Evolutionary conservation across 164 flowering plant genomes (phyloP).

Genomic region (Kingdonia uniflora): DNA sequence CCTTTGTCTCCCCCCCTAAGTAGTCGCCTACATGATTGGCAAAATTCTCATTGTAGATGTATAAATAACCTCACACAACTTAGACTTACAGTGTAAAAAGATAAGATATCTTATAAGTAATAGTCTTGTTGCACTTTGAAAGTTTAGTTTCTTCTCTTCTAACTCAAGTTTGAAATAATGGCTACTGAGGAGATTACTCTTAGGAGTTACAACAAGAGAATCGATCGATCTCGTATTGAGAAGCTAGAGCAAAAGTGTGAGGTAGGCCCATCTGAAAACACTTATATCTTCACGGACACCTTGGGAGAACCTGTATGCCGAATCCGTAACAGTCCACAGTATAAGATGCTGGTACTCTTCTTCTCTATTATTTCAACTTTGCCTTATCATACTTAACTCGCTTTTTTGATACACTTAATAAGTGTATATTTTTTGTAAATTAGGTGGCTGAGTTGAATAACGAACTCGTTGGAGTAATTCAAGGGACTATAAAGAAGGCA

Average conservation of each 20-base stretch:
- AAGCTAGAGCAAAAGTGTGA: constrained; percentile 51
- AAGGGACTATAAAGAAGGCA: constrained; percentile 49
- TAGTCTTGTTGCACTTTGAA: neutral
- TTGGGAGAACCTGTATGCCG: constrained; percentile 75
- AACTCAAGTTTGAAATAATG: constrained; percentile 8
- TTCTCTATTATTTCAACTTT: neutral
- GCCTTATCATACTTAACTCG: too few species aligned
- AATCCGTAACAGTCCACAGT: constrained; percentile 41
- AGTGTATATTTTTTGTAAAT: neutral
- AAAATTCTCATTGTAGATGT: constrained; percentile 3
- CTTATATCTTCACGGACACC: constrained; percentile 44
- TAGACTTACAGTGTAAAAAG: neutral
- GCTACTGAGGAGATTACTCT: constrained; percentile 22
- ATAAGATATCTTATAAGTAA: neutral
- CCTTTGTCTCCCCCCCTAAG: neutral
- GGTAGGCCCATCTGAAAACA: constrained; percentile 37
- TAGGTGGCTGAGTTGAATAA: constrained; percentile 56
- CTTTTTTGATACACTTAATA: neutral
- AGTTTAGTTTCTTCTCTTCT: neutral
- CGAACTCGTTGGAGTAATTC: constrained; percentile 55
- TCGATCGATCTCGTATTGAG: constrained; percentile 34
- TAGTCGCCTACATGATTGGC: neutral
- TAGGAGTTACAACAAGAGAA: constrained; percentile 33
- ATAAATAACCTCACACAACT: constrained; percentile 2
- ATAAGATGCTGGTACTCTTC: constrained; percentile 43